A percentile compares a stretch with the other conserved stretches of the same genome.
These are phyloP conservation scores for Escovopsis sp. DNA, from an alignment of 2,329 filamentous ascomycete species.

Conservation along the genomic window DNA sequence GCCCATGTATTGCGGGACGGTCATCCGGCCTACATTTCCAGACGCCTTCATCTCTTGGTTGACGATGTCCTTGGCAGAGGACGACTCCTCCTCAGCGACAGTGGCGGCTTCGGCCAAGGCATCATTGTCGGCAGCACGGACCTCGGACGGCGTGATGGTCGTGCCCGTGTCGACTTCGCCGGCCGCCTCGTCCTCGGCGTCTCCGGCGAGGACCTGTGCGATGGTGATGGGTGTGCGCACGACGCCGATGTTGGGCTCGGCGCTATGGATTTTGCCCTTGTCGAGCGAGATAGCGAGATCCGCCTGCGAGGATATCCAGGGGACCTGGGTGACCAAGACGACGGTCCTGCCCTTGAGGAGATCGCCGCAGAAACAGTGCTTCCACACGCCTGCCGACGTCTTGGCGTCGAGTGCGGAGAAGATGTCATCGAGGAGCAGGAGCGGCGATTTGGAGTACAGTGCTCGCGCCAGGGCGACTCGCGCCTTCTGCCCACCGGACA, in stretches of 20 bases:
- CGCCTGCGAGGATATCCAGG: slow-evolving; percentile 35
- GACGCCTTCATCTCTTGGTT: slow-evolving; percentile 32
- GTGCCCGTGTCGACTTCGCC: slow-evolving; percentile 7
- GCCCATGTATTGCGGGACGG: slow-evolving; percentile 33
- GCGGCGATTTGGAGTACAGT: slow-evolving; percentile 38
- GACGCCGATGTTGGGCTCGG: slow-evolving; percentile 30
- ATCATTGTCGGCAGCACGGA: slow-evolving; percentile 13
- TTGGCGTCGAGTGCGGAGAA: slow-evolving; percentile 45
- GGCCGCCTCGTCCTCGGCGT: slow-evolving; percentile 12
- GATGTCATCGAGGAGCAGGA: slow-evolving; percentile 42
- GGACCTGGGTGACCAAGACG: slow-evolving; percentile 41
- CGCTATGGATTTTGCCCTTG: slow-evolving; percentile 25
- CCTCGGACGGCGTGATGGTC: slow-evolving; percentile 7
- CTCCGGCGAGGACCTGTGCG: slow-evolving; percentile 21
- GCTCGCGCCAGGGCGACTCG: slow-evolving; percentile 40
- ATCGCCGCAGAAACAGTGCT: slow-evolving; percentile 40
- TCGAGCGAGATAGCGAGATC: slow-evolving; percentile 32
- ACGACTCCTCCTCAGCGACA: slow-evolving; percentile 19
- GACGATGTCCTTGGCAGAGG: slow-evolving; percentile 25
- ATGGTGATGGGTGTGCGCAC: slow-evolving; percentile 29
- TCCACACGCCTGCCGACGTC: slow-evolving; percentile 39
- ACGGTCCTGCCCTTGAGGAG: slow-evolving; percentile 37
- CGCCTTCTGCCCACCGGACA: slow-evolving; percentile 42
- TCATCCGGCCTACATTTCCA: slow-evolving; percentile 26
- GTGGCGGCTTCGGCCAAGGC: slow-evolving; percentile 17